A percentile compares a stretch with the other conserved stretches of the same genome.
These are phyloP conservation scores for Cryptococcus wingfieldii DNA, from an alignment of 1,284 basidiomycete genomes.

Conservation along the genomic window DNA sequence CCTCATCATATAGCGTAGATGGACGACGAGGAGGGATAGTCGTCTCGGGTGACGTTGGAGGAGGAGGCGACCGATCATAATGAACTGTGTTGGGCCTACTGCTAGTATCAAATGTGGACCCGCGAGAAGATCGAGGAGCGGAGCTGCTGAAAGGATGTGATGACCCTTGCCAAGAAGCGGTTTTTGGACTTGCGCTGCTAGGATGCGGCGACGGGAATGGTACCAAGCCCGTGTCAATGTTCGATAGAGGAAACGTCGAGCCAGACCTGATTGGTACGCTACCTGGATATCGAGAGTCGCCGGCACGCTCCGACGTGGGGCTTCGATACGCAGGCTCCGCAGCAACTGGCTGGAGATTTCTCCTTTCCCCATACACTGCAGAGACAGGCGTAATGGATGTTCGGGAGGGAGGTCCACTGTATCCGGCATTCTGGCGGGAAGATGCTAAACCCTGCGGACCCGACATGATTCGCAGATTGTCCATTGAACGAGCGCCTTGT, in stretches of 20 bases:
- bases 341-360: conserved; percentile 8
- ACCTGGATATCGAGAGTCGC: conserved; percentile 35
- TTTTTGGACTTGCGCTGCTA: not conserved
- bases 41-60: conserved; percentile 31
- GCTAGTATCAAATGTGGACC: conserved; percentile 3
- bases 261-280: conserved; percentile 11
- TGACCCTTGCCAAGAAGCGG: not conserved
- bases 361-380: conserved; percentile 7
- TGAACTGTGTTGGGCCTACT: conserved; percentile 22
- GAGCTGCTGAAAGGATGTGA: conserved; percentile 6
- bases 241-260: conserved; percentile 6
- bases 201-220: conserved; percentile 34
- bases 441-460: not conserved
- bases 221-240: conserved; percentile 16
- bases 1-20: conserved; percentile 28
- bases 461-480: conserved; percentile 21
- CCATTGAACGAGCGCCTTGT: conserved; percentile 29
- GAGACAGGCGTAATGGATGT: conserved; percentile 21
- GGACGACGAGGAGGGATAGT: conserved; percentile 27
- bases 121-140: conserved; percentile 3
- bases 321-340: conserved; percentile 9
- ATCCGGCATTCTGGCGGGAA: conserved; percentile 10
- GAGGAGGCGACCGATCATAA: conserved; percentile 27
- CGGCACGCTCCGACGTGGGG: conserved; percentile 20
- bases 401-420: conserved; percentile 20